phyloP scores from a whole-genome alignment of 192 early-diverging fungal genomes.

The Spizellomyces sp. region DNA sequence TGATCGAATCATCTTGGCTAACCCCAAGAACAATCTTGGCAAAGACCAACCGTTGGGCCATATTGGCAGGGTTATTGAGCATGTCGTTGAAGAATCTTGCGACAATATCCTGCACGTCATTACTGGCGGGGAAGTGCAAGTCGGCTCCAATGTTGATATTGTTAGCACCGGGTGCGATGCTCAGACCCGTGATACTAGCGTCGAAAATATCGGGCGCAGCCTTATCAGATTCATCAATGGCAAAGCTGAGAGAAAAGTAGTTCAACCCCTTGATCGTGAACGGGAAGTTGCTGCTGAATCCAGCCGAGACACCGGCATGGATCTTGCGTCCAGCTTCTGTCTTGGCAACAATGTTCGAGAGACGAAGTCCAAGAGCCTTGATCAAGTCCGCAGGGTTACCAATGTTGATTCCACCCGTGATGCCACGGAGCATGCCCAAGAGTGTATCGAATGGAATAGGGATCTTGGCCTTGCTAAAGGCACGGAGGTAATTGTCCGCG shows the following conservation, averaged over 20 bases:
- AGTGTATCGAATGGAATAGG: slow-evolving; percentile 20
- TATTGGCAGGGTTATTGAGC: not conserved
- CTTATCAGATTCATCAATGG: slow-evolving; percentile 9
- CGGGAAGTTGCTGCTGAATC: slow-evolving; percentile 22
- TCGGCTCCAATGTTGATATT: slow-evolving; percentile 19
- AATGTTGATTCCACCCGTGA: not conserved
- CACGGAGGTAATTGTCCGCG: slow-evolving; percentile 20
- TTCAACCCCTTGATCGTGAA: slow-evolving; percentile 34
- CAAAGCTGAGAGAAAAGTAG: slow-evolving; percentile 19
- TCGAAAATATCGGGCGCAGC: not conserved
- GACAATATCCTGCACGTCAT: slow-evolving; percentile 17
- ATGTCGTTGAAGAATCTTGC: slow-evolving; percentile 25
- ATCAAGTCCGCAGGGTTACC: slow-evolving; percentile 16
- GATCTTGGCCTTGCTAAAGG: slow-evolving; percentile 19
- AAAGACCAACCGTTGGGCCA: slow-evolving; percentile 19
- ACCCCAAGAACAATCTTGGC: slow-evolving; percentile 27
- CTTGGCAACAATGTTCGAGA: slow-evolving; percentile 19
- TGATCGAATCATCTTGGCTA: slow-evolving; percentile 26
- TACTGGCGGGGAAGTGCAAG: slow-evolving; percentile 15
- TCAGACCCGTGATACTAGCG: not conserved
- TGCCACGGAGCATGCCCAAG: not conserved
- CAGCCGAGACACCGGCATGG: slow-evolving; percentile 12
- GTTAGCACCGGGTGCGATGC: slow-evolving; percentile 25
- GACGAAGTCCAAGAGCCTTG: slow-evolving; percentile 16
- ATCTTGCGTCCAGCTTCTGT: slow-evolving; percentile 20